These are phyloP conservation scores for Populus hybrid DNA, from an alignment of 441 rosid species.

Conservation along the genomic window DNA sequence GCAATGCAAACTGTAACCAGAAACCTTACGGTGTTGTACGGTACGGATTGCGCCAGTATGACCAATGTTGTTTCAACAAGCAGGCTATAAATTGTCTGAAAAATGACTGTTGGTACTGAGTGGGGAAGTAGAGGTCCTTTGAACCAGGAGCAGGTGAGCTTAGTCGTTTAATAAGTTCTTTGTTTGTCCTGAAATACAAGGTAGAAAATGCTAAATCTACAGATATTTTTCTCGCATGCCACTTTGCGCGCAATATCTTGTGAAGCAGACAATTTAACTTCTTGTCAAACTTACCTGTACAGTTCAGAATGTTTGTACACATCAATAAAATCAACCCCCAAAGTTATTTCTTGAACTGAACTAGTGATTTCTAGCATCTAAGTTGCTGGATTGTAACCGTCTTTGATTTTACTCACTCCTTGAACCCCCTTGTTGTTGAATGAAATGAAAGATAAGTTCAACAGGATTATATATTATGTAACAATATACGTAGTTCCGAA, in stretches of 20 bases:
- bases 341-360: slow-evolving; percentile 47
- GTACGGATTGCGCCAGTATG: slow-evolving; percentile 77
- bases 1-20: slow-evolving; percentile 61
- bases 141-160: slow-evolving; percentile 53
- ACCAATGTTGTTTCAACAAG: slow-evolving; percentile 68
- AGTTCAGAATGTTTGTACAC: slow-evolving; percentile 65
- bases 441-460: background rate
- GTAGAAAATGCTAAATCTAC: background rate
- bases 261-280: background rate
- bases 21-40: slow-evolving; percentile 67
- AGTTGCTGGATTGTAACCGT: slow-evolving; percentile 77
- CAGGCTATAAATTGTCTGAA: slow-evolving; percentile 60
- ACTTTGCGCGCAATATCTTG: background rate
- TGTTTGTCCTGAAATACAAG: slow-evolving; percentile 51
- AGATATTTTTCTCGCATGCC: background rate
- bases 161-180: slow-evolving; percentile 46
- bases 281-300: slow-evolving; percentile 36
- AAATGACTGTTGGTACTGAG: slow-evolving; percentile 56
- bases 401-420: slow-evolving; percentile 63
- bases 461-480: background rate
- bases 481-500: background rate
- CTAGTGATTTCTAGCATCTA: slow-evolving; percentile 78
- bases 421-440: slow-evolving; percentile 38
- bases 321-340: slow-evolving; percentile 56
- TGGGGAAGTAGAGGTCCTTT: slow-evolving; percentile 51